A percentile compares a stretch with the other conserved stretches of the same genome.
phyloP scores from a whole-genome alignment of 257 asterid species.

The Solanum rostratum region DNA sequence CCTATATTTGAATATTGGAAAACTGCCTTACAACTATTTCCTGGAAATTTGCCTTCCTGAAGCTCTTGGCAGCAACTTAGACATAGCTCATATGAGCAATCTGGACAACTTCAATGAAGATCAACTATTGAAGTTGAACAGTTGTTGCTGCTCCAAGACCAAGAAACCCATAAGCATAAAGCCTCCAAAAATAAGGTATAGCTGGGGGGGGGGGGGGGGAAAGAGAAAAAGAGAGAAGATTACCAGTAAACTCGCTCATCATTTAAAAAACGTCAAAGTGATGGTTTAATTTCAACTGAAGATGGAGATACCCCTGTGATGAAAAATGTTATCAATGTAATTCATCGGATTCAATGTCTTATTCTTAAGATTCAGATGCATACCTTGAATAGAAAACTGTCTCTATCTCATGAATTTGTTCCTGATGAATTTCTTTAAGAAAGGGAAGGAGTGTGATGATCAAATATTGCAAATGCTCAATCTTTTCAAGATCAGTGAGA shows the following conservation, averaged over 20 bases:
- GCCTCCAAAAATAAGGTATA: too few species aligned
- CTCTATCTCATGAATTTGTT: constrained; percentile 59
- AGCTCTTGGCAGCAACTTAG: too few species aligned
- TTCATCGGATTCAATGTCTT: neutral
- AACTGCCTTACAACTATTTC: too few species aligned
- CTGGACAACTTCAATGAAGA: too few species aligned
- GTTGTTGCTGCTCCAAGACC: too few species aligned
- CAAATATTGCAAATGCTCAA: constrained; percentile 58
- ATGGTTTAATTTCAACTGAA: constrained; percentile 39
- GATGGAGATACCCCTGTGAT: constrained; percentile 42
- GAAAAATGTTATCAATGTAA: neutral
- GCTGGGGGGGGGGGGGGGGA: too few species aligned
- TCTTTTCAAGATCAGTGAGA: constrained; percentile 36
- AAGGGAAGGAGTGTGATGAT: constrained; percentile 49
- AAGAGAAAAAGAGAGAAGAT: too few species aligned
- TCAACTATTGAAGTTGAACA: too few species aligned
- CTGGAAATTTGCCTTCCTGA: too few species aligned
- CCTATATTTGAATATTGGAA: too few species aligned
- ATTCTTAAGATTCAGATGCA: neutral
- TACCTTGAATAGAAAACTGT: constrained; percentile 48
- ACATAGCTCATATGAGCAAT: too few species aligned
- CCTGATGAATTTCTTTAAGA: constrained; percentile 41
- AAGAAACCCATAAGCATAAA: too few species aligned
- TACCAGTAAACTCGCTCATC: constrained; percentile 91
- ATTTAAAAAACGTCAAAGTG: constrained; percentile 26